Base-by-base conservation (phyloP, 805 yeast genomes). In the Metschnikowia gruessii region DNA sequence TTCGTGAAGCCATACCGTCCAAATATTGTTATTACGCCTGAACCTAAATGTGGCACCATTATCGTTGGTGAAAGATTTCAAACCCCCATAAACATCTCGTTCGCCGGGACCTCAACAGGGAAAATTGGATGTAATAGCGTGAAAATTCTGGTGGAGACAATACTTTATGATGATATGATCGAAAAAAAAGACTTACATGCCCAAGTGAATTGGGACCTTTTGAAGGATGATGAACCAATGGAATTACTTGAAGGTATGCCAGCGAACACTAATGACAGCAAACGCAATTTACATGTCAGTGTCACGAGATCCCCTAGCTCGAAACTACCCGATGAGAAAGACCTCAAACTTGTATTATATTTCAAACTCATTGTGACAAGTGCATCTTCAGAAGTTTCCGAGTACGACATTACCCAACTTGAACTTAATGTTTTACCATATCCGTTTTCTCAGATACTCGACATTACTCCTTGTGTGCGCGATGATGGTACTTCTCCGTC, bases 181-280 rank as follows among this genome's bases (percentile, higher is more conserved):
- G 61, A 55, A 9, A 45, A 52, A 2, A 59, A 55, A 16, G 54
- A 51, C 22, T 18, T 56, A 9, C 48, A 52, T 6, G 56, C 63
- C 2, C 64, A 55, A 37, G 56, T 57, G 3, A 61, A 60, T 43
- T 72, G 75, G 75, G 62, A 66, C 18, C 51, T 42, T 6, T 47
- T 65, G 36, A 72, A 72, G 48, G 77, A 72, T 48, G 77, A 72
- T 40, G 73, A 68, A 47, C 62, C 70, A 1, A 50, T 71, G 34
- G 56, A 58, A 21, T 39, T 70, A 26, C 43, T 51, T 4, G 49
- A 48, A 1, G 43, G 58, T 4, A 51, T 53, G 1, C 45, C 43
- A n/a, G 34, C 42, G 1, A 51, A 42, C 1, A 45, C 44, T 12
- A 48, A 32, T 10, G 31, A 42, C 9, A 45, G 41, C 8, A 37